Evolutionary conservation across 495 filamentous ascomycete genomes (phyloP).

Genomic region (Trichodelitschia bisporula): DNA sequence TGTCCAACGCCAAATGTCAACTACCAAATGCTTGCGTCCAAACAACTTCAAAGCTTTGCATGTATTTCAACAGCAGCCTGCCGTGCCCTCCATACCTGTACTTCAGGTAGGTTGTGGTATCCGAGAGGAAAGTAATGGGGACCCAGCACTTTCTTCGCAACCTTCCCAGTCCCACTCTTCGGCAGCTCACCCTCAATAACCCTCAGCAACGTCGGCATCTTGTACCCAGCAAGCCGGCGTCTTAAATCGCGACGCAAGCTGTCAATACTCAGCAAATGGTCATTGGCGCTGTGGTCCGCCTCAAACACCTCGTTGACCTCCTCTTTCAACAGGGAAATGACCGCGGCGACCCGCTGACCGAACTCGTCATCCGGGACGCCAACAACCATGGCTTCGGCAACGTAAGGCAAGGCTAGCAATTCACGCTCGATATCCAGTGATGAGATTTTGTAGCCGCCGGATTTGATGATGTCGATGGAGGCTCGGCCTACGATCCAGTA

Average conservation of each 20-base stretch:
- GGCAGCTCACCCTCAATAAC: conserved; percentile 22
- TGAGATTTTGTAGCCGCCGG: conserved; percentile 22
- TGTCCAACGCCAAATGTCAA: no score
- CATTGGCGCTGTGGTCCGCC: conserved; percentile 2
- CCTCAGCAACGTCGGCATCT: conserved; percentile 23
- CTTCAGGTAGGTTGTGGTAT: conserved; percentile 13
- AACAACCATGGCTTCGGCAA: conserved; percentile 21
- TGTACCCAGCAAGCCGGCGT: conserved; percentile 19
- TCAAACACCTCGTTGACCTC: conserved; percentile 6
- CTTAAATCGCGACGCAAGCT: conserved; percentile 19
- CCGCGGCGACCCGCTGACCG: conserved; percentile 25
- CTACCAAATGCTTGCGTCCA: no score
- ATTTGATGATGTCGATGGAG: conserved; percentile 22
- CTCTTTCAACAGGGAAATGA: conserved; percentile 15
- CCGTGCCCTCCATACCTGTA: conserved; percentile 18
- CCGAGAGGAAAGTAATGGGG: conserved; percentile 20
- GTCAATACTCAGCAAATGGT: conserved; percentile 15
- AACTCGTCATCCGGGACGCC: conserved; percentile 22
- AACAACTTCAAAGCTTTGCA: no score
- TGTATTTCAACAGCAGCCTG: neutral
- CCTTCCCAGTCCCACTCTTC: conserved; percentile 23
- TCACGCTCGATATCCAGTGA: conserved; percentile 23
- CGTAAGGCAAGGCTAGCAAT: conserved; percentile 16
- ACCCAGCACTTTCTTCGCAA: conserved; percentile 25
- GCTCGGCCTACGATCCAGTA: conserved; percentile 26